Base-by-base conservation (phyloP, 2,329 filamentous ascomycete genomes). In the Orbilia ellipsospora region DNA sequence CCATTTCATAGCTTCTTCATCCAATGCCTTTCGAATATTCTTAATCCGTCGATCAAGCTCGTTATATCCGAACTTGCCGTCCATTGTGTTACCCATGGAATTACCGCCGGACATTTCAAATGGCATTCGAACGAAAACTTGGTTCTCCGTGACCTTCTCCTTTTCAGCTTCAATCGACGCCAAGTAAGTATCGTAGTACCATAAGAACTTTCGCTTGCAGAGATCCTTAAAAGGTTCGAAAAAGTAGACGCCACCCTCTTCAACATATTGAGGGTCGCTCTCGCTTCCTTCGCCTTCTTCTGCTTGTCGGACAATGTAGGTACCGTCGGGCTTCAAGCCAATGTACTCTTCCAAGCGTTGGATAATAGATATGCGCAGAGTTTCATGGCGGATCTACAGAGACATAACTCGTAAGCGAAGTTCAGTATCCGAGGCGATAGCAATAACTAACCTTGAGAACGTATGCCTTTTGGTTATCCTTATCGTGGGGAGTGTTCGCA, bases 141-240 rank as follows among this genome's bases (percentile, higher is more conserved):
- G 84, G 1, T 88, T 87, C 73, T 90, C 88, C 75, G 87, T 86
- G 66, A 90, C 87, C 78, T 92, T 88, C 26, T 84, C 82, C 31
- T 83, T 82, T 28, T 90, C 91, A 73, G 89, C 86, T 44, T 89
- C 85, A 61, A 96, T 89, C 0, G 90, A 87, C 2, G 87, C 84
- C 20, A 95, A 84, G 80, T 98, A 98, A 2, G 91, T 91, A 78
- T 96, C 91, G 82, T 92, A 96, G 83, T 98, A 98, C 95, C 95
- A 98, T 13, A 98, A 84, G 81, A 98, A 97, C 0, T 94, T 89
- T 44, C 91, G 89, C 83, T 98, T 98, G 85, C 91, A 92, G 4
- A 97, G 85, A 80, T 98, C 94, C 78, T 89, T 90, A 84, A 98
- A 98, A 0, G 93, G 92, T 78, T 96, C 91, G 82, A 93, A 96